These are phyloP conservation scores for Lachnellula subtilissima DNA, from an alignment of 2,329 filamentous ascomycete species.

Conservation along the genomic window DNA sequence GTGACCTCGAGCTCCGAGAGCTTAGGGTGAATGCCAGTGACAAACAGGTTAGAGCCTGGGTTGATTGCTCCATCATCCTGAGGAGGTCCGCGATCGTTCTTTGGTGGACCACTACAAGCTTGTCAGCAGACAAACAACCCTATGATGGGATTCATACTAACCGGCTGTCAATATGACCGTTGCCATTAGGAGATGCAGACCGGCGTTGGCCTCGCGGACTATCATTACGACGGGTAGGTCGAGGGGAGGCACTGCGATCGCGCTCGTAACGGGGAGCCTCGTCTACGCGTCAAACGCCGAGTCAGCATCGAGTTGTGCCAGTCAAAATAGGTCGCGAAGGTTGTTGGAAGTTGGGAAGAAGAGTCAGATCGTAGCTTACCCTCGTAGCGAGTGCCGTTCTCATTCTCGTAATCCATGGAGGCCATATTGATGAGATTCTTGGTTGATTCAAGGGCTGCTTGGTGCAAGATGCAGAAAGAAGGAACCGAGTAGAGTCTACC, in stretches of 20 bases:
- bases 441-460: slow-evolving; percentile 5
- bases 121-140: slow-evolving; percentile 2
- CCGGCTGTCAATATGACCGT: slow-evolving; percentile 43
- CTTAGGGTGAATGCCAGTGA: slow-evolving; percentile 94
- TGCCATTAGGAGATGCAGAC: slow-evolving; percentile 56
- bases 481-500: not conserved
- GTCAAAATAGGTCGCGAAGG: not conserved
- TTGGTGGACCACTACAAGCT: slow-evolving; percentile 42
- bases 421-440: slow-evolving; percentile 36
- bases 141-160: slow-evolving; percentile 28
- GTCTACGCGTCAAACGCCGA: slow-evolving; percentile 39
- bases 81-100: slow-evolving; percentile 43
- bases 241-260: slow-evolving; percentile 62
- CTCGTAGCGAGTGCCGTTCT: slow-evolving; percentile 61
- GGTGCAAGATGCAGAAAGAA: slow-evolving; percentile 1
- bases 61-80: slow-evolving; percentile 78
- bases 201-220: slow-evolving; percentile 52
- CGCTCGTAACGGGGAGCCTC: slow-evolving; percentile 63
- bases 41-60: slow-evolving; percentile 96
- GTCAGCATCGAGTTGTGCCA: slow-evolving; percentile 16
- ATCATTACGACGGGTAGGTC: slow-evolving; percentile 53
- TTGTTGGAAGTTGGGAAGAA: not conserved
- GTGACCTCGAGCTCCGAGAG: slow-evolving; percentile 86
- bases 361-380: slow-evolving; percentile 40
- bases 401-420: slow-evolving; percentile 67